Conservation (phyloP, 2,329 filamentous ascomycete species). For the Lachnellula suecica region DNA sequence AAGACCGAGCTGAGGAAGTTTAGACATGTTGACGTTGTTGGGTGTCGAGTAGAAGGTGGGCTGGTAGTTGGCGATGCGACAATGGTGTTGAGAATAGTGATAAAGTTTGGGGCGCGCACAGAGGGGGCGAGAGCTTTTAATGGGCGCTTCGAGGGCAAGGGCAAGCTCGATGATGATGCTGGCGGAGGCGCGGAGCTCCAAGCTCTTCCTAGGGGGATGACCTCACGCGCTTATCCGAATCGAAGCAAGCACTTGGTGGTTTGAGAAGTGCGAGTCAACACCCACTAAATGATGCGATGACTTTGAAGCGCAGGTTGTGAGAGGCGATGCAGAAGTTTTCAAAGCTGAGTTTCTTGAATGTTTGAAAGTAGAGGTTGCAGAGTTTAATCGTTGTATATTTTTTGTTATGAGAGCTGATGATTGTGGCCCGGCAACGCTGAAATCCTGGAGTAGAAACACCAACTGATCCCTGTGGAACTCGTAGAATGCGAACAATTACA, state of each 20-base stretch:
- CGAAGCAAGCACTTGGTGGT: no score
- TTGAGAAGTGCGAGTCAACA: background rate
- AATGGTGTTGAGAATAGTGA: background rate
- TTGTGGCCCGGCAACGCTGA: no score
- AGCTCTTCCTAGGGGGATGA: background rate
- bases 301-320: background rate
- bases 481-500: no score
- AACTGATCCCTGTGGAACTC: no score
- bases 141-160: background rate
- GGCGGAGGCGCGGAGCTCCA: background rate
- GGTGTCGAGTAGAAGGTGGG: background rate
- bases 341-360: background rate
- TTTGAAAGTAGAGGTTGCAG: background rate
- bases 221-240: background rate
- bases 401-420: no score
- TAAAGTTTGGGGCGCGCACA: background rate
- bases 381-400: background rate
- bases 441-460: no score
- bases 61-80: background rate
- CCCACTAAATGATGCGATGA: background rate
- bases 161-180: background rate
- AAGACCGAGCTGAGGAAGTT: conserved; percentile 23
- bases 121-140: background rate
- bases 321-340: background rate
- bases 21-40: conserved; percentile 19